A percentile compares a stretch with the other conserved stretches of the same genome.
These are phyloP conservation scores for Fraxinus albicans DNA, from an alignment of 305 asterid genomes.

Conservation along the genomic window DNA sequence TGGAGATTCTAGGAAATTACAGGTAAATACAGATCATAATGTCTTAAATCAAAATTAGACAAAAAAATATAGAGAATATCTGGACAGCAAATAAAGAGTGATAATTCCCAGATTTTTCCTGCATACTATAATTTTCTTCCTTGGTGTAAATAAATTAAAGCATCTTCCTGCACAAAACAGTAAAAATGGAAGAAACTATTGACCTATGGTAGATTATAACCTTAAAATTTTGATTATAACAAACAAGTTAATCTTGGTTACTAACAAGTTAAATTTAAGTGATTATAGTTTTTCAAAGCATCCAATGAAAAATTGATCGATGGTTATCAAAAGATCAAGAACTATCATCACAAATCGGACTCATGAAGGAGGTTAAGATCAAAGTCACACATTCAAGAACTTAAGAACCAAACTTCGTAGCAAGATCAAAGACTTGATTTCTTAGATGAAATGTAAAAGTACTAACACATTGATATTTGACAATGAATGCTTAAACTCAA, in stretches of 20 bases:
- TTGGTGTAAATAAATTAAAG: not conserved
- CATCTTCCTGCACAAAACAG: not conserved
- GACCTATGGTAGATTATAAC: not conserved
- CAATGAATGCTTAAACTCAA: not conserved
- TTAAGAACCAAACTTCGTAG: not conserved
- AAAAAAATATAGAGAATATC: not conserved
- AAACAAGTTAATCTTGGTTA: not conserved
- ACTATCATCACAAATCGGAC: not conserved
- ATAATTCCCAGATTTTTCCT: not conserved
- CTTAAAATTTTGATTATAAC: not conserved
- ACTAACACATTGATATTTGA: not conserved
- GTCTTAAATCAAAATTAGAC: not conserved
- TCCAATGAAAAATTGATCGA: not conserved
- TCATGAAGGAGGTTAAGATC: not conserved
- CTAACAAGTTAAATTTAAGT: not conserved
- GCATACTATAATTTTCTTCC: not conserved
- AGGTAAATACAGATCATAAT: not conserved
- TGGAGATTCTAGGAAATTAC: not conserved
- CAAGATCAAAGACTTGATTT: not conserved
- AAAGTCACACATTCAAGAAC: not conserved
- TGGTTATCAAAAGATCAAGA: not conserved
- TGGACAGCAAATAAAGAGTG: not conserved
- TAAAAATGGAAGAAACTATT: slow-evolving; percentile 1
- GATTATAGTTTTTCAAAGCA: not conserved
- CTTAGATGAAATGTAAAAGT: not conserved